Evolutionary conservation across 2,329 filamentous ascomycete species (phyloP), one percentile per base, ranked within the genome.

Genomic region (Colletotrichum sp.): DNA sequence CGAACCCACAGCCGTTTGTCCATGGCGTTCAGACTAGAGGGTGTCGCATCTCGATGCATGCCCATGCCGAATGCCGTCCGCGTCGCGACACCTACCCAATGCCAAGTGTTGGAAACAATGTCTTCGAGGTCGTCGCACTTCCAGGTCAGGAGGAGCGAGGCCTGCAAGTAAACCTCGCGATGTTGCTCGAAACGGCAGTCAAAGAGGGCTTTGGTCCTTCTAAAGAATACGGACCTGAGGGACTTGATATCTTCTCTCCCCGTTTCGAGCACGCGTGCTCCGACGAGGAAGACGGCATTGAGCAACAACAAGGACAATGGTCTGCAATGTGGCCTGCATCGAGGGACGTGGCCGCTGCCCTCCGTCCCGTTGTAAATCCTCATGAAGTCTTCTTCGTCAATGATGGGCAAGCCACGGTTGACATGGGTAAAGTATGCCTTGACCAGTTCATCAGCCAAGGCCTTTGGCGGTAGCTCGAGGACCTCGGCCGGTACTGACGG

Each of bases 91-190:
- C 90, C 90, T 8, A 90, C 84, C 89, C 89, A 91, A 75, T 84
- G 83, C 82, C 85, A 90, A 18, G 88, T 86, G 78, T 91, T 91
- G 52, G 88, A 87, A 6, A 88, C 83, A 8, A 91, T 87, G 79
- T 90, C 89, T 77, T 91, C 90, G 28, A 89, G 88, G 16, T 88
- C 86, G 65, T 91, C 88, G 2, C 88, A 88, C 77, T 90, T 88
- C 90, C 90, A 91, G 3, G 89, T 90, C 69, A 91, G 78, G 2
- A 91, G 84, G 26, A 91, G 81, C 3, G 89, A 88, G 5, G 87
- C 87, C 80, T 91, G 90, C n/a, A 91, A 85, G 66, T 91, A 84
- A 36, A 87, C 85, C 76, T 89, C 87, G 16, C 90, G 86, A 78
- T 91, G 89, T 30, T 88, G 86, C 77, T 91, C 90, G 44, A 89